phyloP scores from a whole-genome alignment of 139 green algal genomes.

The Mesotaenium endlicherianum region DNA sequence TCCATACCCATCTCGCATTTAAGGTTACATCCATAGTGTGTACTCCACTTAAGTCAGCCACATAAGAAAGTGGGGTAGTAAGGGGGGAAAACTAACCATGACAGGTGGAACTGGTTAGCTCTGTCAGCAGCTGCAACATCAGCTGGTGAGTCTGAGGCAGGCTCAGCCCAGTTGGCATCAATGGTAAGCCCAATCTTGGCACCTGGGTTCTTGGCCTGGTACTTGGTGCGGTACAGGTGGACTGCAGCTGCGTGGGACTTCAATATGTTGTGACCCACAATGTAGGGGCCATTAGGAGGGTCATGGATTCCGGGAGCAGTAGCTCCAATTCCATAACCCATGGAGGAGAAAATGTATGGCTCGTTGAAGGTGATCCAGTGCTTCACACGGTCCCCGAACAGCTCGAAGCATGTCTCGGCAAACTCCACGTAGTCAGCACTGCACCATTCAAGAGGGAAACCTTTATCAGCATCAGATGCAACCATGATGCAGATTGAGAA shows the following conservation, averaged over 20 bases:
- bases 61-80: too few species aligned
- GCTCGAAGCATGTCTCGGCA: slow-evolving; percentile 11
- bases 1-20: too few species aligned
- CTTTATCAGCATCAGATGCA: background rate
- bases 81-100: slow-evolving; percentile 48
- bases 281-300: slow-evolving; percentile 48
- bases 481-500: background rate
- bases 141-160: slow-evolving; percentile 11
- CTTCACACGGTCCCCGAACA: slow-evolving; percentile 33
- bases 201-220: slow-evolving; percentile 22
- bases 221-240: slow-evolving; percentile 54
- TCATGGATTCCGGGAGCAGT: slow-evolving; percentile 24
- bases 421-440: background rate
- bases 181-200: slow-evolving; percentile 53
- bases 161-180: slow-evolving; percentile 56
- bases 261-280: slow-evolving; percentile 58
- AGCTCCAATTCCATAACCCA: slow-evolving; percentile 20
- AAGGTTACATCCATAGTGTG: too few species aligned
- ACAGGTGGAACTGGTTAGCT: slow-evolving; percentile 48
- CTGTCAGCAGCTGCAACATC: slow-evolving; percentile 54
- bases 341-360: slow-evolving; percentile 8
- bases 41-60: too few species aligned
- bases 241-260: slow-evolving; percentile 52
- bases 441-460: background rate
- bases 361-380: slow-evolving; percentile 43